Evolutionary conservation across 805 yeast genomes (phyloP).

Genomic region (Cyberlindnera americana): DNA sequence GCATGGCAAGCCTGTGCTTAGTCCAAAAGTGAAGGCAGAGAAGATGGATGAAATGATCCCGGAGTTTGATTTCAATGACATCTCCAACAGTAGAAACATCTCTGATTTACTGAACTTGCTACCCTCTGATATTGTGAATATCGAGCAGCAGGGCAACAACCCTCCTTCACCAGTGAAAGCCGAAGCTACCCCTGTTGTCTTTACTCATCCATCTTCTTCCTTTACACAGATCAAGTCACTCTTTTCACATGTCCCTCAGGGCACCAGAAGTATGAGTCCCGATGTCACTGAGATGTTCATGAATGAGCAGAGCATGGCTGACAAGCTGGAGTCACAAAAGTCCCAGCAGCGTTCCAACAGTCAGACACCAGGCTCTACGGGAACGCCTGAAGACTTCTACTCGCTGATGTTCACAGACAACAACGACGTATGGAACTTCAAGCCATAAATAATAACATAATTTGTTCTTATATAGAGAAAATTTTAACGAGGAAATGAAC

Average conservation of each 20-base stretch:
- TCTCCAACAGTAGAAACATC: constrained; percentile 19
- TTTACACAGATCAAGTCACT: constrained; percentile 9
- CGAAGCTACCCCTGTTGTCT: constrained; percentile 2
- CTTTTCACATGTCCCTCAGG: constrained; percentile 8
- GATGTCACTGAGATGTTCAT: background rate
- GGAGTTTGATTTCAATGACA: constrained; percentile 28
- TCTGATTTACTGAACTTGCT: constrained; percentile 22
- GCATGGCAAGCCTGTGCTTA: background rate
- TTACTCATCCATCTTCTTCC: constrained; percentile 3
- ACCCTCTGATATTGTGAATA: constrained; percentile 25
- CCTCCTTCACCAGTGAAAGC: constrained; percentile 7
- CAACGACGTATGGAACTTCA: constrained; percentile 11
- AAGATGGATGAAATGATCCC: constrained; percentile 16
- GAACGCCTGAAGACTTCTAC: constrained; percentile 34
- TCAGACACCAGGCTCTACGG: too few species aligned
- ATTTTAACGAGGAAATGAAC: too few species aligned
- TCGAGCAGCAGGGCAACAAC: constrained; percentile 9
- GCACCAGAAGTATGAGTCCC: background rate
- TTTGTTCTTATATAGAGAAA: too few species aligned
- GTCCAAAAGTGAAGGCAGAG: constrained; percentile 6
- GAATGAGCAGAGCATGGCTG: constrained; percentile 7
- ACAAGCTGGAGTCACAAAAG: constrained; percentile 6
- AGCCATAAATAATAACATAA: too few species aligned
- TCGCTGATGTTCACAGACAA: constrained; percentile 31
- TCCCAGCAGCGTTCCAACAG: background rate